Evolutionary conservation across 352 stramenopile species (phyloP).

Genomic region (Phytophthora colocasiae): DNA sequence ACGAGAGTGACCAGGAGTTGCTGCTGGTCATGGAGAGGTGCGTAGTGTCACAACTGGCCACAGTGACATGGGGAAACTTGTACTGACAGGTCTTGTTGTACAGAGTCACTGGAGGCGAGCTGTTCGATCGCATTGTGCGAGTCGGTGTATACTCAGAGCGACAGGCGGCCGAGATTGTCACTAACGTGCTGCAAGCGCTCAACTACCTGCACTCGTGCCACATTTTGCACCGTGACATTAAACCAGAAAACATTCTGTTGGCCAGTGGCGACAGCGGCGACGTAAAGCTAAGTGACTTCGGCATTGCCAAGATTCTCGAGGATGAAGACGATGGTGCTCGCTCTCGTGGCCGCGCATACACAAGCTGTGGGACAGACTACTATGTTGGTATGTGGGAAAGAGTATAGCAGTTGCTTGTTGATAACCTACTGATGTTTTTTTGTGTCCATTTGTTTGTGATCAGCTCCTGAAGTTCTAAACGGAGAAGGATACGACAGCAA

Average conservation of each 20-base stretch:
- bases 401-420: neutral
- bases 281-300: conserved; percentile 86
- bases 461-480: conserved; percentile 84
- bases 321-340: conserved; percentile 79
- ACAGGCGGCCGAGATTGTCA: conserved; percentile 75
- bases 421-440: conserved; percentile 2
- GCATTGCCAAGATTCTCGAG: conserved; percentile 85
- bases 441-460: neutral
- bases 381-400: conserved; percentile 69
- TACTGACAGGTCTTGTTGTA: conserved; percentile 5
- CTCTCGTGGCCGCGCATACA: conserved; percentile 81
- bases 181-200: conserved; percentile 75
- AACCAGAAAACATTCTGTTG: conserved; percentile 86
- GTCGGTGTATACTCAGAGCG: conserved; percentile 86
- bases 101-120: conserved; percentile 84
- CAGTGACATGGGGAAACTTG: neutral
- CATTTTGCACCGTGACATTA: conserved; percentile 87
- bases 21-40: conserved; percentile 90
- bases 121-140: conserved; percentile 87
- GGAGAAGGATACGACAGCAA: conserved; percentile 89
- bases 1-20: conserved; percentile 88
- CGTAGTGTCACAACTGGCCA: neutral
- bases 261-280: conserved; percentile 76
- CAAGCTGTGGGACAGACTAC: conserved; percentile 88
- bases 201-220: conserved; percentile 83